These are phyloP conservation scores for Middelhovenomyces tepae DNA, from an alignment of 805 yeast genomes.

Conservation along the genomic window DNA sequence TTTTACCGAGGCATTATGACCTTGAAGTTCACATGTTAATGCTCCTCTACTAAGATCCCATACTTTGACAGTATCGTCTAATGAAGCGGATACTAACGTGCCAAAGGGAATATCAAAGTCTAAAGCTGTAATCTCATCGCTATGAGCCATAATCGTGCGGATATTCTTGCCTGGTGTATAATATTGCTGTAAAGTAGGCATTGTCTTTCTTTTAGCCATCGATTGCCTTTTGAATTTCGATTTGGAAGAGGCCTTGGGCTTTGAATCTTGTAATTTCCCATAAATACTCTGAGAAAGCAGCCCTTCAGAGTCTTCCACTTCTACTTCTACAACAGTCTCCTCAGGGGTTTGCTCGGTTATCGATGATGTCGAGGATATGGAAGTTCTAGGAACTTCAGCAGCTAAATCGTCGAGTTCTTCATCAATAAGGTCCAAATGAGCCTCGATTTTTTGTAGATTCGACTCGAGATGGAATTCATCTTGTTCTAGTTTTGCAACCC, in stretches of 20 bases:
- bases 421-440: constrained; percentile 7
- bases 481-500: constrained; percentile 52
- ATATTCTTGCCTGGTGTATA: constrained; percentile 53
- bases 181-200: constrained; percentile 57
- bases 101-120: constrained; percentile 74
- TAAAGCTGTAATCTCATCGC: constrained; percentile 43
- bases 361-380: constrained; percentile 2
- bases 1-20: constrained; percentile 51
- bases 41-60: constrained; percentile 68
- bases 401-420: background rate
- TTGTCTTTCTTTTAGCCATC: constrained; percentile 37
- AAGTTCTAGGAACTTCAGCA: constrained; percentile 4
- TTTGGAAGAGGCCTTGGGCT: constrained; percentile 22
- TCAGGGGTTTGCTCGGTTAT: background rate
- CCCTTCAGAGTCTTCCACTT: constrained; percentile 10
- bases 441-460: constrained; percentile 11
- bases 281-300: constrained; percentile 37
- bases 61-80: constrained; percentile 71
- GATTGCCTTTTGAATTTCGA: constrained; percentile 19
- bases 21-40: constrained; percentile 44
- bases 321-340: constrained; percentile 8
- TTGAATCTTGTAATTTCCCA: constrained; percentile 30
- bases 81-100: constrained; percentile 64
- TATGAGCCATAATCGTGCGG: constrained; percentile 42
- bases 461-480: constrained; percentile 50